A percentile compares a stretch with the other conserved stretches of the same genome.
phyloP scores from a whole-genome alignment of 495 filamentous ascomycete species.

The Penicillium steckii region DNA sequence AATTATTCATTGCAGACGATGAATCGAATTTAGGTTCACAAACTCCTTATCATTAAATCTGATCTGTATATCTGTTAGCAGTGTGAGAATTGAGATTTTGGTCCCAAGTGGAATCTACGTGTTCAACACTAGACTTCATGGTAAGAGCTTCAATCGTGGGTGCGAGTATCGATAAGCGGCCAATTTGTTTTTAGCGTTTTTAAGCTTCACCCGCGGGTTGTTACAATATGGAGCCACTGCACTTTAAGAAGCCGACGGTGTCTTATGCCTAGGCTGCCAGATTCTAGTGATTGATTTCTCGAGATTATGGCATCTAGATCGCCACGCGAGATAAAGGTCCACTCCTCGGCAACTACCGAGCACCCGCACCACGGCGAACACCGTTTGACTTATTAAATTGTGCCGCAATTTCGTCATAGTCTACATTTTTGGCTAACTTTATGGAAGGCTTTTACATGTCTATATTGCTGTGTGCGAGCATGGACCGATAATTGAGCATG shows the following conservation, averaged over 20 bases:
- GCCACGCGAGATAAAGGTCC: background rate
- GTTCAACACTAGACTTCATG: too few species aligned
- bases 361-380: background rate
- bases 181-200: background rate
- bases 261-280: background rate
- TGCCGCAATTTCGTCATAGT: too few species aligned
- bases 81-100: too few species aligned
- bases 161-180: background rate
- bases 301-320: background rate
- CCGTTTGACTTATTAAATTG: background rate
- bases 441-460: too few species aligned
- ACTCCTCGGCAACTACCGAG: background rate
- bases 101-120: too few species aligned
- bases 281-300: background rate
- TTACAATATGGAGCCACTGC: background rate
- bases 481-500: too few species aligned
- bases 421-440: too few species aligned
- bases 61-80: too few species aligned
- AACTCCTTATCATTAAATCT: background rate
- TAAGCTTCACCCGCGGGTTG: background rate
- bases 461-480: too few species aligned
- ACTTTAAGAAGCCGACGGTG: background rate
- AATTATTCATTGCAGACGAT: background rate
- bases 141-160: background rate
- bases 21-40: background rate